Base-by-base conservation (phyloP, 352 stramenopile species). In the Phytophthora cactorum region DNA sequence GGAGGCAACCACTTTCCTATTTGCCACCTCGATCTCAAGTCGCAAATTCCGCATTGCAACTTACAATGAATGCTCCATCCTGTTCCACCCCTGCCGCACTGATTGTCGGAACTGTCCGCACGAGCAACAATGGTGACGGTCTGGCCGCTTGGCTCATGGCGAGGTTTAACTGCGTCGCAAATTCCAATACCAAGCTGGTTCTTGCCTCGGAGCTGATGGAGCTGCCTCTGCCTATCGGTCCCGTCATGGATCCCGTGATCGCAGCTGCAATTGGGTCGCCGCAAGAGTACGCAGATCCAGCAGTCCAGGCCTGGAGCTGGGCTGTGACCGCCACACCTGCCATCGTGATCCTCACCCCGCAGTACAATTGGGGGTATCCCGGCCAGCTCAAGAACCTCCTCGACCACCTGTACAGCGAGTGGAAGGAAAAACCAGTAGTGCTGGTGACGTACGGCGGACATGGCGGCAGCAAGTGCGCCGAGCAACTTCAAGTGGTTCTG, bases 331-430 rank as follows among this genome's bases (percentile, higher is more conserved):
- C 51, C 34, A 53, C 63, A 3, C 43, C 63, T 12, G 63, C 63
- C 27, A 25, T 71, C 34, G 63, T 71, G 15, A 59, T 71, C 14
- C 63, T 71, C 51, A 66, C 63, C 4, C 63, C 63, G 17, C 63
- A 71, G 57, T 71, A 59, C 64, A 72, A 72, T 43, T 43, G 36
- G 36, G 36, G 36, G n/a, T 68, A 68, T 5, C 66, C 66, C 4
- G 66, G 66, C 7, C 66, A 73, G 3, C 59, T 73, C 46, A 73
- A 73, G 65, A 73, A 65, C 47, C 59, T 73, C 14, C 52, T 73
- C 27, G 66, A 73, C 39, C 59, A 73, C 25, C 45, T 73, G 15
- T 73, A 73, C 50, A 56, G 22, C 10, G 66, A 73, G 34, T 73
- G 66, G 59, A 66, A 61, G 47, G 53, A 49, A n/a, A 73, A 73